A percentile compares a stretch with the other conserved stretches of the same genome.
These are phyloP conservation scores for Yueomyces sp. DNA, from an alignment of 1,139 yeast species.

Conservation along the genomic window DNA sequence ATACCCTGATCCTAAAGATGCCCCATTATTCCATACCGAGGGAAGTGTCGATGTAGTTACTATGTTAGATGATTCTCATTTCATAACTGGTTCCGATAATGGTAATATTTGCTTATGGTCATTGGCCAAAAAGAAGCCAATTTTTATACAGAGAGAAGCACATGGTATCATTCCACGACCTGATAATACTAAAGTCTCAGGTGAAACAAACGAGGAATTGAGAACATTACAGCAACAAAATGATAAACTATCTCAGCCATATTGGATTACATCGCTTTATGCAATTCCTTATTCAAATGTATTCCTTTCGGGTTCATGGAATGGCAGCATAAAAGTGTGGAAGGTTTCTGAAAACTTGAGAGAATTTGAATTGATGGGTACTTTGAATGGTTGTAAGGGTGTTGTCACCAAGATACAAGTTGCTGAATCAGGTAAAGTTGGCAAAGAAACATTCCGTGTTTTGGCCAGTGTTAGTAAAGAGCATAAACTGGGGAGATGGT, in stretches of 20 bases:
- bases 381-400: constrained; percentile 51
- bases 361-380: constrained; percentile 42
- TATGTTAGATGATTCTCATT: constrained; percentile 86
- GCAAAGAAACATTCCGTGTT: constrained; percentile 40
- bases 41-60: constrained; percentile 86
- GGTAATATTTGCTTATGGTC: constrained; percentile 87
- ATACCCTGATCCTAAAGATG: constrained; percentile 17
- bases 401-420: constrained; percentile 57
- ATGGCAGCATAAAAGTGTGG: constrained; percentile 71
- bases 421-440: constrained; percentile 42
- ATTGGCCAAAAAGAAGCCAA: constrained; percentile 76
- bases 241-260: constrained; percentile 43
- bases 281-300: constrained; percentile 86
- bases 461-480: constrained; percentile 68
- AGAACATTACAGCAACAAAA: constrained; percentile 47
- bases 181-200: constrained; percentile 45
- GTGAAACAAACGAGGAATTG: constrained; percentile 37
- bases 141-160: constrained; percentile 51
- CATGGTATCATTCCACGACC: constrained; percentile 63
- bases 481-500: constrained; percentile 83
- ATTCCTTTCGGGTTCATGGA: constrained; percentile 81
- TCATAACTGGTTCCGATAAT: constrained; percentile 90
- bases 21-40: constrained; percentile 43
- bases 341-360: constrained; percentile 53
- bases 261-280: constrained; percentile 71